Evolutionary conservation across 2,329 filamentous ascomycete genomes (phyloP).

Genomic region (Aureobasidium mangrovei): DNA sequence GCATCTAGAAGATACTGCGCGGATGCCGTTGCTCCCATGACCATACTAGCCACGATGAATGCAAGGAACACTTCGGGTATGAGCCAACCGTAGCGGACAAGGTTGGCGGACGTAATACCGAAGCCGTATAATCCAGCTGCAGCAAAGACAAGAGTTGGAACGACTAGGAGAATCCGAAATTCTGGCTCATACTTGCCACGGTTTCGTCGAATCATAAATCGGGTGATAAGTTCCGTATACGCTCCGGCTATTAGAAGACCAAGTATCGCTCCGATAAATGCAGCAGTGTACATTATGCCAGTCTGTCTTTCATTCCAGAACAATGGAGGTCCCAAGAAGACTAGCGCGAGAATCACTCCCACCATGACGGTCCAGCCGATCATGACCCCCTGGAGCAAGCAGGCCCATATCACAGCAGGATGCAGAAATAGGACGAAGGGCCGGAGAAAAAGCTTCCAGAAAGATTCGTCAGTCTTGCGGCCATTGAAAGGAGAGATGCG

Average conservation of each 20-base stretch:
- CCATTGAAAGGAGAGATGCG: conserved; percentile 65
- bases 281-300: conserved; percentile 79
- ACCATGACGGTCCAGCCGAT: conserved; percentile 97
- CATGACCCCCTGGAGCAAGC: conserved; percentile 75
- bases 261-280: conserved; percentile 72
- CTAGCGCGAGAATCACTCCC: conserved; percentile 69
- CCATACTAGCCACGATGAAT: conserved; percentile 80
- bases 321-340: conserved; percentile 71
- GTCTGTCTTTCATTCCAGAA: conserved; percentile 74
- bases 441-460: conserved; percentile 56
- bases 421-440: conserved; percentile 78
- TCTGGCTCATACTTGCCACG: conserved; percentile 82
- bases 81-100: conserved; percentile 55
- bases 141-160: conserved; percentile 72
- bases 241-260: conserved; percentile 70
- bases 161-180: conserved; percentile 73
- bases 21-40: conserved; percentile 77
- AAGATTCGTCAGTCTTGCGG: conserved; percentile 68
- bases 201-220: conserved; percentile 63
- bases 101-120: conserved; percentile 60
- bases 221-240: conserved; percentile 64
- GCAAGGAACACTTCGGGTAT: conserved; percentile 75
- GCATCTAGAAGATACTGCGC: conserved; percentile 89
- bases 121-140: conserved; percentile 77
- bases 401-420: conserved; percentile 74